Conservation (phyloP, 352 stramenopile genomes). For the Phytopythium cucurbitacearum region DNA sequence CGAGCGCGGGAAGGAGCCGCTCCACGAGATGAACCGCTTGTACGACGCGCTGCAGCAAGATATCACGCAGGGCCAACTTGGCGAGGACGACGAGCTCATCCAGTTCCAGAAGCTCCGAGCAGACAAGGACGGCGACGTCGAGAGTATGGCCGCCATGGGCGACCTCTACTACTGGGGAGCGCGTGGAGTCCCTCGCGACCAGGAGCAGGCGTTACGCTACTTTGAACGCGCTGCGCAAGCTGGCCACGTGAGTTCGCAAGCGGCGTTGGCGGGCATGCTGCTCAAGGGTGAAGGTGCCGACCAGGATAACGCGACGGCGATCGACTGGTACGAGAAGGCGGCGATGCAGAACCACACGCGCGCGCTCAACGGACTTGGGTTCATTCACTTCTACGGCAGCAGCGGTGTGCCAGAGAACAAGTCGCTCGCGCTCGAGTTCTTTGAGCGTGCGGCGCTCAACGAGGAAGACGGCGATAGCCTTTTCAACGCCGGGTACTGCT, state of each 20-base stretch:
- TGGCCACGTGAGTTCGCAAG: conserved; percentile 53
- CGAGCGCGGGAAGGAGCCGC: conserved; percentile 62
- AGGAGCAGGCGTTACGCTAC: conserved; percentile 64
- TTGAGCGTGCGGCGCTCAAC: conserved; percentile 75
- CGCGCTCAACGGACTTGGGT: conserved; percentile 87
- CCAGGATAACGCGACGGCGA: conserved; percentile 69
- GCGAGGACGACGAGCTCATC: conserved; percentile 85
- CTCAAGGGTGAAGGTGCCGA: conserved; percentile 79
- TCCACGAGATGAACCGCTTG: conserved; percentile 72
- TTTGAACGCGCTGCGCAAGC: conserved; percentile 61
- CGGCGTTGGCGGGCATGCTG: conserved; percentile 80
- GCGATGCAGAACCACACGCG: conserved; percentile 63
- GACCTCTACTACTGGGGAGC: conserved; percentile 89
- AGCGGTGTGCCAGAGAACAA: conserved; percentile 70
- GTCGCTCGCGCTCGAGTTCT: conserved; percentile 70
- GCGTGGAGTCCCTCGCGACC: conserved; percentile 65
- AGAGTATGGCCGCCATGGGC: conserved; percentile 79
- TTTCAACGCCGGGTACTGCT: conserved; percentile 87
- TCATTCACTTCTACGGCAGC: conserved; percentile 84
- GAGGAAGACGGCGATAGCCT: conserved; percentile 84
- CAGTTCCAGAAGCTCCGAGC: conserved; percentile 81
- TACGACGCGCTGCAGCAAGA: conserved; percentile 62
- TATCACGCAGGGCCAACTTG: conserved; percentile 26
- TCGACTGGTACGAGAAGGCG: conserved; percentile 76
- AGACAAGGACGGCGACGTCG: conserved; percentile 67